Conservation (phyloP, 1,284 basidiomycete genomes). For the Naganishia cerealis region DNA sequence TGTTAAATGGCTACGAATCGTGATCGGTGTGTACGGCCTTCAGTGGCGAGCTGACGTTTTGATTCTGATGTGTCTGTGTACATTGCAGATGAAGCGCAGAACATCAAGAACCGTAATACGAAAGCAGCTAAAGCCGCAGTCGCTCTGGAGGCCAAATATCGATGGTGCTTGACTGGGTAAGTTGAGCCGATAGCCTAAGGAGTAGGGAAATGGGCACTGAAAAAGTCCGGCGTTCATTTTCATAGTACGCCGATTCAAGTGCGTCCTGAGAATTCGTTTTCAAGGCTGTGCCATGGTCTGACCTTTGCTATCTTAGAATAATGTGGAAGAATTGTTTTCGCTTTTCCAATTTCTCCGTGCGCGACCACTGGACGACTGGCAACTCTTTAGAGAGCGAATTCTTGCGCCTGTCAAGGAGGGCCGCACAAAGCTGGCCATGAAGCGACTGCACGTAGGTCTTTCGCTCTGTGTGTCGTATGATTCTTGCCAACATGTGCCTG, state of each 20-base stretch:
- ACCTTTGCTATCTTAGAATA: slow-evolving; percentile 63
- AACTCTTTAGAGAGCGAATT: slow-evolving; percentile 75
- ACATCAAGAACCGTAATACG: slow-evolving; percentile 89
- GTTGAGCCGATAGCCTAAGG: slow-evolving; percentile 11
- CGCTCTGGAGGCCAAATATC: slow-evolving; percentile 71
- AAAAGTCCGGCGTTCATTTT: not conserved
- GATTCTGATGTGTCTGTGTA: not conserved
- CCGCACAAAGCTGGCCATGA: slow-evolving; percentile 71
- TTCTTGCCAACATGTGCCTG: not conserved
- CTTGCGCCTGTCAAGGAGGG: slow-evolving; percentile 75
- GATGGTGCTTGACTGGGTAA: slow-evolving; percentile 79
- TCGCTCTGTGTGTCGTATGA: not conserved
- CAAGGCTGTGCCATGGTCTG: not conserved
- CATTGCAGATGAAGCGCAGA: slow-evolving; percentile 86
- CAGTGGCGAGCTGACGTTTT: not conserved
- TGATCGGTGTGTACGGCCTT: slow-evolving; percentile 64
- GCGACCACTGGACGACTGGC: slow-evolving; percentile 77
- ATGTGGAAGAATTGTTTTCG: slow-evolving; percentile 82
- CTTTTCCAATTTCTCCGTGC: slow-evolving; percentile 85
- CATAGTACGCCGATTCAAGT: slow-evolving; percentile 75
- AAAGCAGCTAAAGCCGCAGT: slow-evolving; percentile 79
- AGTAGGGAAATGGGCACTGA: not conserved
- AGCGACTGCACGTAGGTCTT: slow-evolving; percentile 68
- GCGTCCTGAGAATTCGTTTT: not conserved
- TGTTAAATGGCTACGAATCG: slow-evolving; percentile 79